phyloP scores from a whole-genome alignment of 2,329 filamentous ascomycete species.

The Penicillium aurantiogriseum region DNA sequence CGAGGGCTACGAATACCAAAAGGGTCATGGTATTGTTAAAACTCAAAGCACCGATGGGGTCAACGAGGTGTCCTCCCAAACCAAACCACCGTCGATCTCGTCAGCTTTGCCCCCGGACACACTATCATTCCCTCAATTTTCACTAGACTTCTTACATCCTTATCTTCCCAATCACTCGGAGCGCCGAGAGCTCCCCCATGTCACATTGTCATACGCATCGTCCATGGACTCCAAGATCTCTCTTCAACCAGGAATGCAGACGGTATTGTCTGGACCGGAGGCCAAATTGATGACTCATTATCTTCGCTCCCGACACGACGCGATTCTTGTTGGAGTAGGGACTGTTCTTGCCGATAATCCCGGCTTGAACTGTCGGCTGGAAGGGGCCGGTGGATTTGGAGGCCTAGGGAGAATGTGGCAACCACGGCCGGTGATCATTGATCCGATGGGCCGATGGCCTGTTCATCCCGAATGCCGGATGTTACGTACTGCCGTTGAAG shows the following conservation, averaged over 20 bases:
- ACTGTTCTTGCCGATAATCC: slow-evolving; percentile 85
- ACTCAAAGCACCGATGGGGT: slow-evolving; percentile 20
- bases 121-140: slow-evolving; percentile 46
- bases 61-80: slow-evolving; percentile 8
- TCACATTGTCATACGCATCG: slow-evolving; percentile 86
- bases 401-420: slow-evolving; percentile 57
- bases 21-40: slow-evolving; percentile 45
- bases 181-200: slow-evolving; percentile 48
- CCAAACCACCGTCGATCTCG: slow-evolving; percentile 12
- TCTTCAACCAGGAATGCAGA: slow-evolving; percentile 74
- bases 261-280: slow-evolving; percentile 74
- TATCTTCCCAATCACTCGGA: slow-evolving; percentile 49
- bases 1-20: slow-evolving; percentile 46
- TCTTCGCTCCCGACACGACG: slow-evolving; percentile 76
- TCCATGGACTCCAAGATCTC: slow-evolving; percentile 82
- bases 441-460: slow-evolving; percentile 74
- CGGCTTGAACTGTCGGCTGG: slow-evolving; percentile 75
- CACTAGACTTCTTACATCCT: slow-evolving; percentile 49
- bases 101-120: slow-evolving; percentile 38
- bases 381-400: slow-evolving; percentile 58
- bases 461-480: slow-evolving; percentile 62
- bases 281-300: slow-evolving; percentile 94
- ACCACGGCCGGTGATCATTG: slow-evolving; percentile 78
- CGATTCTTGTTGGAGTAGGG: slow-evolving; percentile 79
- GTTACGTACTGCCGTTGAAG: slow-evolving; percentile 61